Base-by-base conservation (phyloP, 139 green algal genomes). In the Chlorella sp. region DNA sequence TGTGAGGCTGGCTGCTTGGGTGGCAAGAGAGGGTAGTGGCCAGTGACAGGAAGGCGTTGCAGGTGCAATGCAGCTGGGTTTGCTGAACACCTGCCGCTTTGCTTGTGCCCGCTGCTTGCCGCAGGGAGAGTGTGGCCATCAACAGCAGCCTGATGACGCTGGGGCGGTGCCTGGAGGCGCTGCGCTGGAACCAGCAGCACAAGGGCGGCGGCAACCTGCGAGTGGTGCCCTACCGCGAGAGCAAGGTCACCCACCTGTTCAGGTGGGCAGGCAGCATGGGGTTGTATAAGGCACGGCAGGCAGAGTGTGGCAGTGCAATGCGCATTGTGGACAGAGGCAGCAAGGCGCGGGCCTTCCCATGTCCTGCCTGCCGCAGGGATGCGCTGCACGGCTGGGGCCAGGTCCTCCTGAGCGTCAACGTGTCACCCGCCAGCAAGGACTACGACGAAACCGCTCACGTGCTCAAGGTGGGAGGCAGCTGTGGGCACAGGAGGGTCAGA, bases 121-220 rank as follows among this genome's bases (percentile, higher is more conserved):
- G 75, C 87, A 95, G 91, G 73, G 95, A 98, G 92, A 94, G 89
- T 85, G 87, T 94, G 63, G 88, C 89, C 69, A 98, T 98, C 92
- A 98, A 98, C 90, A 85, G 81, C 30, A 94, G 88, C 11, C 91
- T 98, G 25, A 95, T 95, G 88, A 95, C 92, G 2, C 89, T 98
- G 60, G 92, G 92, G 0, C 91, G 93, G 62, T 98, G 95, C 88
- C 82, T 98, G 47, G 92, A 96, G 85, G 93, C 91, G 51, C 91
- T 97, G 80, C 86, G 91, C 0, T 92, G 90, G 87, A 98, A 96
- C 85, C 95, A 96, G 90, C 84, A 94, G 83, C 87, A 94, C 57
- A 82, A 67, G 39, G 65, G n/a, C 23, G 26, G 20, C 47, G 41
- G 21, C 56, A 80, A 80, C 62, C 83, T 78, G 76, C 83, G 83